Conservation (phyloP, 108 stramenopile species). For the Nitzschia inconspicua region DNA sequence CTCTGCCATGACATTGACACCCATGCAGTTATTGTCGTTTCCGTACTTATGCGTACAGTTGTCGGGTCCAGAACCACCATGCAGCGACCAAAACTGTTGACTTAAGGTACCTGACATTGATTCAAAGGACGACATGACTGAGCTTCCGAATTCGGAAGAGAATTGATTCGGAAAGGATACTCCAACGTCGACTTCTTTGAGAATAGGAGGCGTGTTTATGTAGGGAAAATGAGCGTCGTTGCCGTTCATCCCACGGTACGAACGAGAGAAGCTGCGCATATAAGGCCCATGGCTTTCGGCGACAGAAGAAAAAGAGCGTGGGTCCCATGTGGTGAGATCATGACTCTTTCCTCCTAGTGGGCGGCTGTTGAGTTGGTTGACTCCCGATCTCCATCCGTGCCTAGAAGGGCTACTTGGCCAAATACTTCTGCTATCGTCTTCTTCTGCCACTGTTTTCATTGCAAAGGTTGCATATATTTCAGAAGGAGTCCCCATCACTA, state of each 20-base stretch:
- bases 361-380: slow-evolving; percentile 24
- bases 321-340: slow-evolving; percentile 13
- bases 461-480: slow-evolving; percentile 54
- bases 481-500: slow-evolving; percentile 21
- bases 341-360: slow-evolving; percentile 28
- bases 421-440: slow-evolving; percentile 41
- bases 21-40: slow-evolving; percentile 37
- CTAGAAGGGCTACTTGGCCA: slow-evolving; percentile 55
- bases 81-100: slow-evolving; percentile 30
- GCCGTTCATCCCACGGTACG: slow-evolving; percentile 47
- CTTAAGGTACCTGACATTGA: slow-evolving; percentile 42
- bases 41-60: slow-evolving; percentile 20
- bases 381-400: slow-evolving; percentile 50
- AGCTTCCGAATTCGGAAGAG: slow-evolving; percentile 49
- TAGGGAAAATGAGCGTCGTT: slow-evolving; percentile 8
- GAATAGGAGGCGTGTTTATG: slow-evolving; percentile 11
- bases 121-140: slow-evolving; percentile 48
- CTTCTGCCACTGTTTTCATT: slow-evolving; percentile 38
- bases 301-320: background rate
- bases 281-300: slow-evolving; percentile 58
- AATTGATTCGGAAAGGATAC: slow-evolving; percentile 14
- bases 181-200: slow-evolving; percentile 16
- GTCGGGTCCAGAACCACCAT: slow-evolving; percentile 41
- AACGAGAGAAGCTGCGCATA: slow-evolving; percentile 22
- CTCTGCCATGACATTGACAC: slow-evolving; percentile 54